Conservation (phyloP, 2,329 filamentous ascomycete species). For the Gaeumannomyces tritici region DNA sequence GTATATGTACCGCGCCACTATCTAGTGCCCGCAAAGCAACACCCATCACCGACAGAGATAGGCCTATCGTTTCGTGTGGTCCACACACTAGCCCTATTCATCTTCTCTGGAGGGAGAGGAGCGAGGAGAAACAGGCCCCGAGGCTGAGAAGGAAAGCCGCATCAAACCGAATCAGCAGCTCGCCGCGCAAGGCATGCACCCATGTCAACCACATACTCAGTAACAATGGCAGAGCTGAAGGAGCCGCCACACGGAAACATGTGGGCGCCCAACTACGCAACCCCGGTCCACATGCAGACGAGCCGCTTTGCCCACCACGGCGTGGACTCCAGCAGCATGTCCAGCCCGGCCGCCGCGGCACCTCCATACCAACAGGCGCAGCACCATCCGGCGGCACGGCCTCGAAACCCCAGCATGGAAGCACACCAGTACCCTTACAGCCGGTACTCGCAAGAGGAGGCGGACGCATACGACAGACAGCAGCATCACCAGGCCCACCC, state of each 20-base stretch:
- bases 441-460: conserved; percentile 45
- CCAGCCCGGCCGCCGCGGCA: neutral
- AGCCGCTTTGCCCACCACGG: conserved; percentile 34
- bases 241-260: conserved; percentile 47
- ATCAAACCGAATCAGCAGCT: neutral
- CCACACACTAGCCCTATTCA: neutral
- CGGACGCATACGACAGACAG: conserved; percentile 43
- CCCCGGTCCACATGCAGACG: conserved; percentile 41
- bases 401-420: conserved; percentile 39
- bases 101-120: neutral
- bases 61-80: neutral
- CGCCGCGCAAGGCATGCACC: conserved; percentile 32
- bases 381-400: conserved; percentile 37
- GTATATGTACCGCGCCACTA: neutral
- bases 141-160: neutral
- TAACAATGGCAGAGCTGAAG: conserved; percentile 55
- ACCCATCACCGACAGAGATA: neutral
- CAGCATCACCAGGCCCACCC: conserved; percentile 12
- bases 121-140: too few relatives aligned
- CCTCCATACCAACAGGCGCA: conserved; percentile 10
- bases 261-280: conserved; percentile 46
- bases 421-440: conserved; percentile 33
- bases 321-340: conserved; percentile 29
- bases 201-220: conserved; percentile 54
- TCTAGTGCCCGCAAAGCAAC: neutral